These are phyloP conservation scores for Talaromyces rugulosus DNA, from an alignment of 2,329 filamentous ascomycete species.

Conservation along the genomic window DNA sequence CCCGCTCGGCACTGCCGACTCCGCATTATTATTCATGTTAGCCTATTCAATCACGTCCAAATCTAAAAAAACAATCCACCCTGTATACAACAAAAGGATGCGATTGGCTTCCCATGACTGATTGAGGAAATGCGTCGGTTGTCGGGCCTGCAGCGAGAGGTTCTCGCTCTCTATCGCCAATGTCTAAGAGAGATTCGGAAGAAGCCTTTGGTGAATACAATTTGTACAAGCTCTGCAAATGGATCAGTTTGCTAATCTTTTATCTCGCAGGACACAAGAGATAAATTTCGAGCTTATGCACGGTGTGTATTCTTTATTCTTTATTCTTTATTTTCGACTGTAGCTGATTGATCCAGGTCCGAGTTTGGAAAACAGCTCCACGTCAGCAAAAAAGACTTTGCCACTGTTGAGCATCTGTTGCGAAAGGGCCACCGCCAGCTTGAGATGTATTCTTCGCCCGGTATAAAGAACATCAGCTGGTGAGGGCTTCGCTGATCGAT, in stretches of 20 bases:
- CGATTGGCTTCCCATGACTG: neutral
- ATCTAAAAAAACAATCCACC: neutral
- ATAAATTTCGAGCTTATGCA: slow-evolving; percentile 39
- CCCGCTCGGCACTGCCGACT: neutral
- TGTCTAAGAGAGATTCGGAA: slow-evolving; percentile 76
- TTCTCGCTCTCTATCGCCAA: slow-evolving; percentile 77
- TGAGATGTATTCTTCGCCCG: slow-evolving; percentile 73
- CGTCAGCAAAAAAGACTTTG: slow-evolving; percentile 79
- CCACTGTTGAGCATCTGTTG: slow-evolving; percentile 77
- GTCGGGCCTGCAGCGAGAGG: slow-evolving; percentile 87
- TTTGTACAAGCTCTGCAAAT: neutral
- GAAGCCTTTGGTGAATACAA: slow-evolving; percentile 65
- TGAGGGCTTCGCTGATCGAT: neutral
- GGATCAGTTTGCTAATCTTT: neutral
- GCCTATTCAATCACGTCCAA: neutral
- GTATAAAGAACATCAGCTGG: slow-evolving; percentile 68
- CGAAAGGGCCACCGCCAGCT: slow-evolving; percentile 78
- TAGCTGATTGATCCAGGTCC: slow-evolving; percentile 43
- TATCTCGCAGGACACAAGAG: slow-evolving; percentile 31
- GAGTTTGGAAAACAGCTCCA: slow-evolving; percentile 71
- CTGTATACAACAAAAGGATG: neutral
- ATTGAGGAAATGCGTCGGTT: slow-evolving; percentile 39
- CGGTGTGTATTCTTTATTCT: slow-evolving; percentile 26
- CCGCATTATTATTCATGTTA: neutral
- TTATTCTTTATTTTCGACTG: neutral